Conservation (phyloP, 108 stramenopile genomes). For the Cyclostephanos tholiformis region DNA sequence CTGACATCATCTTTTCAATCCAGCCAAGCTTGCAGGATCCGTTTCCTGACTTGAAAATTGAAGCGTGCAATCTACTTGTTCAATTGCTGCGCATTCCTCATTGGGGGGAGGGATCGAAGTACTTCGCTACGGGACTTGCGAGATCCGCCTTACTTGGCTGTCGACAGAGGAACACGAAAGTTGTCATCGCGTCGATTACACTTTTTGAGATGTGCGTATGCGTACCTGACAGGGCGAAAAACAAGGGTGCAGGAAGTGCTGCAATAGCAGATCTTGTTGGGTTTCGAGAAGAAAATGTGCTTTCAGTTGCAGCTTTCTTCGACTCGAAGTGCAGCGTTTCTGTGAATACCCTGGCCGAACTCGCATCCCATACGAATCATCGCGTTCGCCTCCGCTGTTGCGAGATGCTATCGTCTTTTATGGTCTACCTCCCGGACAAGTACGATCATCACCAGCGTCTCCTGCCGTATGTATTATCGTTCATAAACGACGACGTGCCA, state of each 20-base stretch:
- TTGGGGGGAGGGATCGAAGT: conserved; percentile 50
- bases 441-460: conserved; percentile 79
- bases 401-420: conserved; percentile 59
- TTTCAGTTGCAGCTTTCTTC: conserved; percentile 81
- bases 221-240: conserved; percentile 54
- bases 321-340: conserved; percentile 44
- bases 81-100: conserved; percentile 46
- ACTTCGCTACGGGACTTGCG: conserved; percentile 57
- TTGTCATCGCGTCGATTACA: conserved; percentile 48
- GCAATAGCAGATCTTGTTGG: conserved; percentile 82
- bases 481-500: conserved; percentile 52
- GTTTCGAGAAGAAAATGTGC: conserved; percentile 72
- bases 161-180: conserved; percentile 57
- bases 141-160: conserved; percentile 48
- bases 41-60: conserved; percentile 52
- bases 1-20: conserved; percentile 57
- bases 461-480: conserved; percentile 73
- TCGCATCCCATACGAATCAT: conserved; percentile 47
- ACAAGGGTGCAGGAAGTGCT: conserved; percentile 76
- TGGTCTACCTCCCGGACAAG: conserved; percentile 72
- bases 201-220: conserved; percentile 54
- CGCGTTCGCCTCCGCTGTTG: conserved; percentile 59
- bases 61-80: conserved; percentile 27
- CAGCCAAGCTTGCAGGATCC: conserved; percentile 56
- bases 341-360: conserved; percentile 67